Percentiles rank a stretch among this genome's conserved stretches.
Evolutionary conservation across 805 yeast species (phyloP).

Genomic region (Vanderwaltozyma tropicalis): DNA sequence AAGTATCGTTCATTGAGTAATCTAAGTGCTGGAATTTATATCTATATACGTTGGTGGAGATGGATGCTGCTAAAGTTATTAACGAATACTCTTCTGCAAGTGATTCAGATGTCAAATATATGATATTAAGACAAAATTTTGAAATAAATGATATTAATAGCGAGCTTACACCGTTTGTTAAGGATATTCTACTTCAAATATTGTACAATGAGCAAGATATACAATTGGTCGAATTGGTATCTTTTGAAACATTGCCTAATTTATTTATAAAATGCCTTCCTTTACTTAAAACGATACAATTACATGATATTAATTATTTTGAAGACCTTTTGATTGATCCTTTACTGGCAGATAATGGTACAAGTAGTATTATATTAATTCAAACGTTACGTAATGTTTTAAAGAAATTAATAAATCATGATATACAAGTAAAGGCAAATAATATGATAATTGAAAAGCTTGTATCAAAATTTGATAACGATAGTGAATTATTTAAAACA

Average conservation of each 20-base stretch:
- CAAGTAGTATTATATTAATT: background rate
- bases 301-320: background rate
- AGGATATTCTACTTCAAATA: constrained; percentile 30
- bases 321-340: background rate
- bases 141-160: constrained; percentile 61
- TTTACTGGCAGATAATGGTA: background rate
- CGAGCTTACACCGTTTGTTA: constrained; percentile 55
- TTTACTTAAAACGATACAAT: background rate
- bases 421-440: background rate
- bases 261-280: constrained; percentile 31
- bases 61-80: constrained; percentile 6
- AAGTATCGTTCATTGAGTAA: no score
- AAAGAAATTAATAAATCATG: background rate
- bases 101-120: constrained; percentile 24
- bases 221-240: constrained; percentile 32
- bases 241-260: constrained; percentile 39
- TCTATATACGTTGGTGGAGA: no score
- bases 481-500: background rate
- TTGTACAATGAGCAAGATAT: constrained; percentile 40
- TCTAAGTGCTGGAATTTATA: no score
- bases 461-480: background rate
- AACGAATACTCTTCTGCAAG: constrained; percentile 11
- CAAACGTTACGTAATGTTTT: constrained; percentile 1
- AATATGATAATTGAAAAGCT: background rate
- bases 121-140: constrained; percentile 81